Base-by-base conservation (phyloP, 2,329 filamentous ascomycete genomes). In the Teratosphaeria zuluensis region DNA sequence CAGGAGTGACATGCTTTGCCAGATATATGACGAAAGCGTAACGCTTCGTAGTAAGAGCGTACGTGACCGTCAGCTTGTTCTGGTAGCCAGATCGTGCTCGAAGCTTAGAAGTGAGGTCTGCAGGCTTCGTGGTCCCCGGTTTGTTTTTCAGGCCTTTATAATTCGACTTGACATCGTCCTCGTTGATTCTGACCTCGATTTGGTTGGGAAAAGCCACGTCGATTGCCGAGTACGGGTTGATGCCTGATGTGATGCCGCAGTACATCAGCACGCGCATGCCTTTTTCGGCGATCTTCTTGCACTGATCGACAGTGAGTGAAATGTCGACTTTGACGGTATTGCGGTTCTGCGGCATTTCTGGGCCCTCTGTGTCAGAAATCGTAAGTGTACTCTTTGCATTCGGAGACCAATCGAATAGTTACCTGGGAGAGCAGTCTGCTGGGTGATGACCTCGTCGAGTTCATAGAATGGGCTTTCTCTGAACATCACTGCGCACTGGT, bases 91-190 rank as follows among this genome's bases (percentile, higher is more conserved):
- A 85, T 82, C 63, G 83, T 85, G 89, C 82, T 19, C 87, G 84
- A 53, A 97, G 78, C 60, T 84, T 81, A 63, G 82, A 78, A 7
- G 94, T 99, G 62, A 99, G 88, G 74, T 99, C 94, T 53, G 90
- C 91, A 7, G 94, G 94, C 68, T 90, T 86, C 48, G 94, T 99
- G 52, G 94, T 95, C 24, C 94, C 94, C 6, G 92, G 90, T 73
- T 94, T 95, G 73, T 96, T 96, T 75, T 99, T 99, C 62, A 99
- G 75, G 4, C 94, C 94, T 65, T 94, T 88, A 65, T 95, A 81
- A 71, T 97, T 99, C n/a, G 88, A 87, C 73, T 92, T 94, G 65
- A 96, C 82, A 59, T 96, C 90, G 35, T 88, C 88, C 9, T 85
- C 82, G 66, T 99, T 99, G 58, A 96, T 84, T 70, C 91, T 92